These are phyloP conservation scores for Macroventuria anomochaeta DNA, from an alignment of 2,329 filamentous ascomycete species.

Conservation along the genomic window DNA sequence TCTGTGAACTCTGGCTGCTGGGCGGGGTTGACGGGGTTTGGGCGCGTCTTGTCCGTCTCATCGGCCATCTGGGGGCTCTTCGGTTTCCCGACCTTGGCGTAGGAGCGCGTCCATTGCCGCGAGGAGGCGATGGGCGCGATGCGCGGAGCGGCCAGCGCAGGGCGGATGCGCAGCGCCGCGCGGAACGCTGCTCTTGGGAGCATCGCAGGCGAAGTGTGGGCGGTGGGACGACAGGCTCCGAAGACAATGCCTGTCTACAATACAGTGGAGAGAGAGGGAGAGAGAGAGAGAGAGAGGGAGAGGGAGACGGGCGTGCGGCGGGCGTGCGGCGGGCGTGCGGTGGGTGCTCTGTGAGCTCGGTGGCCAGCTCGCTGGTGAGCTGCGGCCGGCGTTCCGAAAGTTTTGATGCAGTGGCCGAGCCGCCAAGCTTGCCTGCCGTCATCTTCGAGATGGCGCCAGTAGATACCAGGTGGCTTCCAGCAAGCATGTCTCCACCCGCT, in stretches of 20 bases:
- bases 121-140: constrained; percentile 37
- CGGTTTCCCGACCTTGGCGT: constrained; percentile 24
- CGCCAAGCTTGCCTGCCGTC: constrained; percentile 1
- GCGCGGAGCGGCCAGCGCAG: constrained; percentile 35
- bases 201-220: constrained; percentile 28
- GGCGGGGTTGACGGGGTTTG: constrained; percentile 36
- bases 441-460: background rate
- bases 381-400: background rate
- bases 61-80: constrained; percentile 36
- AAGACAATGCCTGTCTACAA: background rate
- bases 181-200: constrained; percentile 45
- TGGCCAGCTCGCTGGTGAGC: background rate
- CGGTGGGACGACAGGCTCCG: background rate
- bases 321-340: background rate
- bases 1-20: constrained; percentile 46
- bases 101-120: constrained; percentile 36
- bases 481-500: constrained; percentile 1
- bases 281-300: background rate
- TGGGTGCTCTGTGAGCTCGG: background rate
- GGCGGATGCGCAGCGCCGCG: constrained; percentile 42
- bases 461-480: constrained; percentile 7
- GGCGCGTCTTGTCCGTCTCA: constrained; percentile 31
- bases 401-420: background rate
- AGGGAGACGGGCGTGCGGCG: background rate
- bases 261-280: background rate